Percentiles rank a stretch among this genome's conserved stretches.
These are phyloP conservation scores for Myxozyma kluyveri DNA, from an alignment of 805 yeast genomes.

Conservation along the genomic window DNA sequence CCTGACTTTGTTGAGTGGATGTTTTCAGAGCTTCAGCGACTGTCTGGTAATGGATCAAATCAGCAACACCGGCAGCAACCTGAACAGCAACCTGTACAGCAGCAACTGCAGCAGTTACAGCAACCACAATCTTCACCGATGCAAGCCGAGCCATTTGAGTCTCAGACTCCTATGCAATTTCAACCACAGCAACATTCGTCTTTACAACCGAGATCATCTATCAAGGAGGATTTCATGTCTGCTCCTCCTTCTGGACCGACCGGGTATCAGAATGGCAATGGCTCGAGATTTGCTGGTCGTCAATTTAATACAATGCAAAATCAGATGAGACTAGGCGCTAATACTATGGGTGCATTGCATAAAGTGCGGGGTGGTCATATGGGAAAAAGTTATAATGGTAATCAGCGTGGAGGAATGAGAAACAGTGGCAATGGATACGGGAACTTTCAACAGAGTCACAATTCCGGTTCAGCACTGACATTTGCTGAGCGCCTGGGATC, in stretches of 20 bases:
- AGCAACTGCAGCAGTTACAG: neutral
- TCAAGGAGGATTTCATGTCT: neutral
- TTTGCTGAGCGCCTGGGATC: neutral
- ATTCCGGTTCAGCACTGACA: neutral
- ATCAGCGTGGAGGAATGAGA: neutral
- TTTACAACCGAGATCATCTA: neutral
- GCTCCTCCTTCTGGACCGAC: neutral
- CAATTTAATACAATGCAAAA: neutral
- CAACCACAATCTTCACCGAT: neutral
- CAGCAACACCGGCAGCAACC: neutral
- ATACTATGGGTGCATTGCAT: neutral
- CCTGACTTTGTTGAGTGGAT: slow-evolving; percentile 33
- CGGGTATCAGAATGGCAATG: neutral
- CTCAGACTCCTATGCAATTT: neutral
- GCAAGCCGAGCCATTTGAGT: neutral
- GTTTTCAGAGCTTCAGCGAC: slow-evolving; percentile 19
- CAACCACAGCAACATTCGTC: neutral
- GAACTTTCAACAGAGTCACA: neutral
- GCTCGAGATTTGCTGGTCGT: neutral
- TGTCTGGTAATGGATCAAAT: slow-evolving; percentile 1
- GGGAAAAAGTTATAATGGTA: neutral
- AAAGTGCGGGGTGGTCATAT: slow-evolving; percentile 5
- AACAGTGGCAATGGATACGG: no score
- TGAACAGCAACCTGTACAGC: neutral
- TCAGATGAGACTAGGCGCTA: neutral